A percentile compares a stretch with the other conserved stretches of the same genome.
Evolutionary conservation across 176 grass and related monocot species (phyloP).

Genomic region (Lolium perenne): DNA sequence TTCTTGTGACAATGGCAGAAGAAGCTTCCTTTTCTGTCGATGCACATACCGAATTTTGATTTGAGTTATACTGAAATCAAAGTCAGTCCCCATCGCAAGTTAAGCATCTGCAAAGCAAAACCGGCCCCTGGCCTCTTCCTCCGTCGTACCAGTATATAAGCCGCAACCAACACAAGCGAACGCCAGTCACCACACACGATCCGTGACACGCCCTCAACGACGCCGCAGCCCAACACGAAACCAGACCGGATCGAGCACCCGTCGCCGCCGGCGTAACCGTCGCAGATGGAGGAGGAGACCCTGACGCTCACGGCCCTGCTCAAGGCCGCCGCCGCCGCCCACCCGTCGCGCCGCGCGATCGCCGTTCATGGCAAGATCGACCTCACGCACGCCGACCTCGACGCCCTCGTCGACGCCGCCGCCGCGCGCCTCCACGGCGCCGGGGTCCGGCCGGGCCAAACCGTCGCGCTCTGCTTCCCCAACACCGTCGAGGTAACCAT

Average conservation of each 20-base stretch:
- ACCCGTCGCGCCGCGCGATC: constrained; percentile 62
- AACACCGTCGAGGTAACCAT: constrained; percentile 72
- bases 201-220: neutral
- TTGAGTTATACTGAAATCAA: neutral
- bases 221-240: neutral
- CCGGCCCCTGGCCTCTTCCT: no score
- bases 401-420: constrained; percentile 65
- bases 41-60: neutral
- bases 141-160: neutral
- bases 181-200: neutral
- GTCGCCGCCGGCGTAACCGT: no score
- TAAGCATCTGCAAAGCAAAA: no score
- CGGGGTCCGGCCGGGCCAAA: constrained; percentile 55
- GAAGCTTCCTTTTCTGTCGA: no score
- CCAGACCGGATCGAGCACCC: no score
- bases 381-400: constrained; percentile 63
- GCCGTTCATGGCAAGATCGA: constrained; percentile 51
- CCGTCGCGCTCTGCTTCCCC: constrained; percentile 79
- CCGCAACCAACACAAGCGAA: no score
- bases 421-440: constrained; percentile 48
- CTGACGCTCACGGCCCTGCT: constrained; percentile 59
- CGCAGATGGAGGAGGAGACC: neutral
- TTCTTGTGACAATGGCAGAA: no score
- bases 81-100: neutral
- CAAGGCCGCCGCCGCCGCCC: constrained; percentile 48